Evolutionary conservation across 169 alveolate genomes (phyloP), one percentile per base, ranked within the genome.

Genomic region (Plasmodium falciparum): DNA sequence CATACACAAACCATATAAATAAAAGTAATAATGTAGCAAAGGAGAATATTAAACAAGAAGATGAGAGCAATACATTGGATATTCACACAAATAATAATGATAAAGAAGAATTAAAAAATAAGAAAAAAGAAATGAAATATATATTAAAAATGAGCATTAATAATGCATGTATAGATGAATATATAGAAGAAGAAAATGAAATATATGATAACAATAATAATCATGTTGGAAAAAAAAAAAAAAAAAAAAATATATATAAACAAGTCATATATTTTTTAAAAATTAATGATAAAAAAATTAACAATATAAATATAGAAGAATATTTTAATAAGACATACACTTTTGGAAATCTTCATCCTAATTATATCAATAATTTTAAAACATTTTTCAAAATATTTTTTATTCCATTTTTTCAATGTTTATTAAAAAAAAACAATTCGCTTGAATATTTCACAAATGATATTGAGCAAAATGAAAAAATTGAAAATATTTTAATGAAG

Each of bases 341-440:
- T 0, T 83, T 29, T 50, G 91, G 91, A 69, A 83, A 83, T 67
- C 70, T 83, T 33, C 80, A 69, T 50, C 73, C 52, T 59, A 83
- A 83, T 69, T 83, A 83, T 83, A 83, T 83, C 58, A 83, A 83
- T 65, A 83, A 83, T 83, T 69, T 69, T 43, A 83, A 83, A 50
- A 49, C 91, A 5, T 83, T 69, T 49, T 83, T 83, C 69, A 83
- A 83, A 50, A 43, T 43, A 43, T 83, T 69, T 69, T 83, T 83
- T 69, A 67, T 83, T 15, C 91, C 91, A 15, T 83, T 69, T 17
- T 83, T 83, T 83, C 66, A 45, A 59, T 83, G 85, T 17, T 54
- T 83, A 69, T 26, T 83, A 69, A 83, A 83, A 56, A 83, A 83
- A 83, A 83, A 83, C 39, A 43, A 83, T 13, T 74, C 47, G 2